Percentiles rank a stretch among this genome's conserved stretches.
phyloP scores from a whole-genome alignment of 148 eudicot genomes.

The Suaeda aralocaspica region DNA sequence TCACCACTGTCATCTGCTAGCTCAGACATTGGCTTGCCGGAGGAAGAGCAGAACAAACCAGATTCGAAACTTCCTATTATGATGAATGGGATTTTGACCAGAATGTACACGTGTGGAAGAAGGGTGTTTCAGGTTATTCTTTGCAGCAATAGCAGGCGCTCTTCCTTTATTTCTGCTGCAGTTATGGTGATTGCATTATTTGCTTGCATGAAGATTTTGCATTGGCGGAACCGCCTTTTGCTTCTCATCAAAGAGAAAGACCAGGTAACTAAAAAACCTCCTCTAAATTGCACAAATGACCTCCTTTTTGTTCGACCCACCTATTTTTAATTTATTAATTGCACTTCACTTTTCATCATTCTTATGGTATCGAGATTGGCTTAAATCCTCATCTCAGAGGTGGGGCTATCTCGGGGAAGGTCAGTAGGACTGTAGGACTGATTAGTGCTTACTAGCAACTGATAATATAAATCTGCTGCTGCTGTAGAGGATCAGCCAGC shows the following conservation, averaged over 20 bases:
- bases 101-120: slow-evolving; percentile 20
- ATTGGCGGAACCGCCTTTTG: slow-evolving; percentile 32
- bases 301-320: no score
- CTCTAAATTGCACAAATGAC: no score
- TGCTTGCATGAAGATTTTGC: slow-evolving; percentile 31
- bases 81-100: slow-evolving; percentile 14
- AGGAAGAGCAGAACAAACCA: not conserved
- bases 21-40: not conserved
- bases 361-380: no score
- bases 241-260: slow-evolving; percentile 42
- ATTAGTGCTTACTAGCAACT: no score
- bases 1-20: slow-evolving; percentile 7
- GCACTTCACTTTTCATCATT: no score
- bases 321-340: no score
- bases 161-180: slow-evolving; percentile 22
- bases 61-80: slow-evolving; percentile 13
- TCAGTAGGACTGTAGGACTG: no score
- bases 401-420: no score
- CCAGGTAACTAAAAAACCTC: slow-evolving; percentile 36
- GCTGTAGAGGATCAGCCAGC: slow-evolving; percentile 69
- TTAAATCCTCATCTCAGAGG: no score
- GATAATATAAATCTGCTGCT: no score
- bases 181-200: slow-evolving; percentile 25
- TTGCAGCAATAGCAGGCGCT: slow-evolving; percentile 2
- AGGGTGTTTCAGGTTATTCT: slow-evolving; percentile 21